Conservation (phyloP, 1,284 basidiomycete genomes). For the Marasmius oreades region DNA sequence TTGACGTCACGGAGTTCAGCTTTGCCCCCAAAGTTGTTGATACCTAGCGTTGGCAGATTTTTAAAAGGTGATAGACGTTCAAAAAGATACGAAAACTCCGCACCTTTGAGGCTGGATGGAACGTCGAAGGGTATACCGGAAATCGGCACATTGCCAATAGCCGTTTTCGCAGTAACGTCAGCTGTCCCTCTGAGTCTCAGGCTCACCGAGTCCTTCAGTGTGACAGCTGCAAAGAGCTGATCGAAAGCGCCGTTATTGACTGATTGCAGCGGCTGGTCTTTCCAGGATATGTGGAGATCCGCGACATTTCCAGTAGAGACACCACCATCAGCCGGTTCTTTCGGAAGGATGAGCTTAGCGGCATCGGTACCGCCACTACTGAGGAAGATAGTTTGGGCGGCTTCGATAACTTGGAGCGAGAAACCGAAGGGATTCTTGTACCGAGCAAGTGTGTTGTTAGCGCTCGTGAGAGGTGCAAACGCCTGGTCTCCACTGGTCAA, state of each 20-base stretch:
- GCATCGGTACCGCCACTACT: conserved; percentile 46
- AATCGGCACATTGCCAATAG: conserved; percentile 68
- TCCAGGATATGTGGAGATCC: conserved; percentile 53
- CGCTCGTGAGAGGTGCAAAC: conserved; percentile 58
- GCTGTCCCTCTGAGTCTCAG: conserved; percentile 57
- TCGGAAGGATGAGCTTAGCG: conserved; percentile 60
- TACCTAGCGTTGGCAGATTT: conserved; percentile 29
- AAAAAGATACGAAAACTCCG: conserved; percentile 4
- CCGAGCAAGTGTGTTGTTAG: conserved; percentile 57
- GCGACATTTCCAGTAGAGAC: conserved; percentile 69
- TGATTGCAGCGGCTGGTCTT: conserved; percentile 53
- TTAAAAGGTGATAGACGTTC: neutral
- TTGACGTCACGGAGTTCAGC: conserved; percentile 50
- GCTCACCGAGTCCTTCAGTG: conserved; percentile 42
- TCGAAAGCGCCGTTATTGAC: conserved; percentile 54
- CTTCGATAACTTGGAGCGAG: conserved; percentile 61
- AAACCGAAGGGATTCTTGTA: conserved; percentile 82
- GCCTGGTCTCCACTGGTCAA: conserved; percentile 51
- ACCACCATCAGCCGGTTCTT: conserved; percentile 48
- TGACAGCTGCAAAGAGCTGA: conserved; percentile 56
- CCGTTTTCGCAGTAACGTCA: conserved; percentile 59
- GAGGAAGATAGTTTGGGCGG: conserved; percentile 54
- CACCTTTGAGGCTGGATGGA: conserved; percentile 50
- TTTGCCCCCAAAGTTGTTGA: conserved; percentile 50
- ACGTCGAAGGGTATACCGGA: conserved; percentile 63